Base-by-base conservation (phyloP, 2,329 filamentous ascomycete species). In the Sporothrix curviconia region DNA sequence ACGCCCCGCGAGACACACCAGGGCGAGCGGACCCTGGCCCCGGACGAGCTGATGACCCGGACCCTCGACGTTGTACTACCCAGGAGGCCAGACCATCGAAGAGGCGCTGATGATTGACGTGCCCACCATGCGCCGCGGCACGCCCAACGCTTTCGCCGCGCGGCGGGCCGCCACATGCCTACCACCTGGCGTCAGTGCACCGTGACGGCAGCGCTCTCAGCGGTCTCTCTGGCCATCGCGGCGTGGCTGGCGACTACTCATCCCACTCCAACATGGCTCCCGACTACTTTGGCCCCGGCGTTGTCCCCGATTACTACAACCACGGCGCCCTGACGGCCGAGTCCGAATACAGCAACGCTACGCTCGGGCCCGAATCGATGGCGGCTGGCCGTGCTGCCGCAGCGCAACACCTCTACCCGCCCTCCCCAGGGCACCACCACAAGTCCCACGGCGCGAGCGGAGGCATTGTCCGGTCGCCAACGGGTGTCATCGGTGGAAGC, bases 101-200 rank as follows among this genome's bases (percentile, higher is more conserved):
- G 94, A 99, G 68, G 94, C 94, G 7, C 79, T 99, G 60, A 69
- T 96, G 62, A 96, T 99, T 67, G 92, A 97, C 65, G 84, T 95
- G 15, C 75, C 78, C 36, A 83, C 85, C n/a, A n/a, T n/a, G 55
- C 82, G 17, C 11, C 51, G 55, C 12, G 17, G 4, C 22, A 92
- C 90, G 0, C 91, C 92, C 1, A 87, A 86, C 64, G 85, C 89
- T 11, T 11, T 96, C 91, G 9, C 92, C 92, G 3, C 79, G 85
- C 59, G 69, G 72, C 7, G 77, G 75, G 64, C 72, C 79, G 57
- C 68, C 75, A 46, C 71, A 75, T 63, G 66, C 71, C 24, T 46
- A 36, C 37, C 51, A 59, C 39, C n/a, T 42, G 8, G 8, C 39
- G 5, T 46, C 57, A 0, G 52, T 22, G 14, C 25, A 32, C 12